These are phyloP conservation scores for Globisporangium takayamanum DNA, from an alignment of 352 stramenopile species.

Conservation along the genomic window DNA sequence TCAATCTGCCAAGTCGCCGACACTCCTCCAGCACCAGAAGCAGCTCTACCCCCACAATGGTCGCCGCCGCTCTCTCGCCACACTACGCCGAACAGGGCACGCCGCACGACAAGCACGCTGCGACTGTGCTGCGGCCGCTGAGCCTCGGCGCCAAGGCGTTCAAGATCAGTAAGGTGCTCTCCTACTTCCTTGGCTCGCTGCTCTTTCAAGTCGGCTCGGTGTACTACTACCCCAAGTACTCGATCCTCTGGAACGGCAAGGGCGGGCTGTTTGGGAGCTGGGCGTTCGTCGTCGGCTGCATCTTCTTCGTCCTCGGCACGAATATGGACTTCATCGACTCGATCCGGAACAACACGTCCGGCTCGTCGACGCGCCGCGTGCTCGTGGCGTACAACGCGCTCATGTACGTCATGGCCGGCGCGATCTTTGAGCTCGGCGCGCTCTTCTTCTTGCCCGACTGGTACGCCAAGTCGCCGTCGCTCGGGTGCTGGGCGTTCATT, in stretches of 20 bases:
- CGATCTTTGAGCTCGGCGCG: conserved; percentile 69
- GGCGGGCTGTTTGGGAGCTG: conserved; percentile 57
- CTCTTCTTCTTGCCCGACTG: conserved; percentile 75
- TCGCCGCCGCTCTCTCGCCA: conserved; percentile 14
- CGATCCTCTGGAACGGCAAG: conserved; percentile 51
- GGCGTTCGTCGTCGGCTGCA: conserved; percentile 65
- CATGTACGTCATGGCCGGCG: conserved; percentile 59
- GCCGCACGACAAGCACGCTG: conserved; percentile 14
- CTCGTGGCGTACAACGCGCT: conserved; percentile 54
- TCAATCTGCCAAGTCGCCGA: conserved; percentile 8
- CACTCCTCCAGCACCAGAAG: neutral
- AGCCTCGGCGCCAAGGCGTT: conserved; percentile 35
- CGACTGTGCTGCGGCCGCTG: conserved; percentile 15
- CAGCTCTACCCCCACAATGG: conserved; percentile 2
- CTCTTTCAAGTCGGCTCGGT: conserved; percentile 77
- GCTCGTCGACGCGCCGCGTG: conserved; percentile 37
- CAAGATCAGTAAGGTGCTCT: conserved; percentile 39
- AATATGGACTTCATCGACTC: conserved; percentile 72
- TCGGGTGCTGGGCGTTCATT: conserved; percentile 75
- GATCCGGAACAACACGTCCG: conserved; percentile 52
- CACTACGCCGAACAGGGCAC: conserved; percentile 23
- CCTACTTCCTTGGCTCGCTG: conserved; percentile 57
- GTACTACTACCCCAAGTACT: conserved; percentile 75
- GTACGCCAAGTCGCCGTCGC: conserved; percentile 55
- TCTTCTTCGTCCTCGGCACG: conserved; percentile 57